These are phyloP conservation scores for Backusella psychrophila DNA, from an alignment of 192 early-diverging fungal species.

Conservation along the genomic window DNA sequence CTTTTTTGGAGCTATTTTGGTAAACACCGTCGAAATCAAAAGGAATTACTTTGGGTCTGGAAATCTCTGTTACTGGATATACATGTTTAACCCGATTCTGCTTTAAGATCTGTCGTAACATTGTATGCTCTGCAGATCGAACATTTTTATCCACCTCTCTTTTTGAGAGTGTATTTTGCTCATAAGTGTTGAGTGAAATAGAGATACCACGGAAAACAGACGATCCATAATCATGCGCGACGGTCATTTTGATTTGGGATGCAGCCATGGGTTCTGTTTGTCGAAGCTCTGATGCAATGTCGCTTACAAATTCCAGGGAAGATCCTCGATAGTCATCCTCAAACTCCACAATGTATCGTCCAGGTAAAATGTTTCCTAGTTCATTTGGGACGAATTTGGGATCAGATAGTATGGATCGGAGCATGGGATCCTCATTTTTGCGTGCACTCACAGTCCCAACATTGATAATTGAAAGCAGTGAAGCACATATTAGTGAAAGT, in stretches of 20 bases:
- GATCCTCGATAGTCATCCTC: slow-evolving; percentile 6
- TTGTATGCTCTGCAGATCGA: neutral
- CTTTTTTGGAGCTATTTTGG: neutral
- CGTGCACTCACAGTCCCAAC: neutral
- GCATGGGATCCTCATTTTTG: neutral
- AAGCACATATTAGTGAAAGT: neutral
- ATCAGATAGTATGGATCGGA: slow-evolving; percentile 5
- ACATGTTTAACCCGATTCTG: slow-evolving; percentile 7
- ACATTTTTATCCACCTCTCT: neutral
- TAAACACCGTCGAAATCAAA: neutral
- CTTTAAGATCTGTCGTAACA: neutral
- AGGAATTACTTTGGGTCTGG: slow-evolving; percentile 4
- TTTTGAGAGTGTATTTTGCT: neutral
- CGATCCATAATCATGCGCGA: slow-evolving; percentile 16
- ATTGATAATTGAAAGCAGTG: neutral
- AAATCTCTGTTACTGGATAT: slow-evolving; percentile 15
- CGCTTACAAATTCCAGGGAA: slow-evolving; percentile 1
- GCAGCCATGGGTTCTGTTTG: neutral
- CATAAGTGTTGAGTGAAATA: neutral
- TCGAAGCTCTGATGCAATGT: neutral
- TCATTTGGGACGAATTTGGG: slow-evolving; percentile 10
- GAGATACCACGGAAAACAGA: slow-evolving; percentile 21
- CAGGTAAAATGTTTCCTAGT: slow-evolving; percentile 6
- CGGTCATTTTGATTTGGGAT: neutral
- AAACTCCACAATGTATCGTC: slow-evolving; percentile 28